Evolutionary conservation across 139 green algal genomes (phyloP).

Genomic region (Ostreobium quekettii): DNA sequence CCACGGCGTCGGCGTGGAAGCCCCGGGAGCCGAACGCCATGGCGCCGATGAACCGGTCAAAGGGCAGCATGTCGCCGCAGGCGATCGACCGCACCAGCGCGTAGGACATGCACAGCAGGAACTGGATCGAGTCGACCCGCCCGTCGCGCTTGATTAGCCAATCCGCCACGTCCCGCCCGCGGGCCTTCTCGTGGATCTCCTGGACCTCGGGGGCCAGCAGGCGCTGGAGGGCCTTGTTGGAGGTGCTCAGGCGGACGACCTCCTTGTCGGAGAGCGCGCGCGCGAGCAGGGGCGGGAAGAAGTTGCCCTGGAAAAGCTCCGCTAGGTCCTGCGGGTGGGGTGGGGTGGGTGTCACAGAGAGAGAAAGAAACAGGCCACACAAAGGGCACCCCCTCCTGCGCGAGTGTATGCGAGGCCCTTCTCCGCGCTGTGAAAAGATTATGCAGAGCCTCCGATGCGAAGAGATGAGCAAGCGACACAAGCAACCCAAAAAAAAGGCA

Average conservation of each 20-base stretch:
- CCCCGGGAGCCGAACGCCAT: neutral
- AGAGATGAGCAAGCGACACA: too few species aligned
- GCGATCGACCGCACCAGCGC: neutral
- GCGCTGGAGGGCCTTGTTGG: neutral
- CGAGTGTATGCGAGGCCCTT: too few species aligned
- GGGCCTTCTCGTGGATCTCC: neutral
- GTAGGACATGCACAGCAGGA: neutral
- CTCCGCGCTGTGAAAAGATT: too few species aligned
- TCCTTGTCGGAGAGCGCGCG: neutral
- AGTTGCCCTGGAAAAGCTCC: neutral
- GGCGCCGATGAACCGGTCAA: neutral
- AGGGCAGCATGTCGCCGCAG: neutral
- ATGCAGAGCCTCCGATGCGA: too few species aligned
- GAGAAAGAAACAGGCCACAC: too few species aligned
- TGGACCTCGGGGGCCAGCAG: neutral
- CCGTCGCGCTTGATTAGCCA: neutral
- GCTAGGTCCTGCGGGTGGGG: too few species aligned
- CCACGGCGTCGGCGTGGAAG: neutral
- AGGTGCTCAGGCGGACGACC: neutral
- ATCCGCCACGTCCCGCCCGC: neutral
- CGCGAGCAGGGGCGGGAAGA: neutral
- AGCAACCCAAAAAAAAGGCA: too few species aligned
- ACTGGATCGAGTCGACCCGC: neutral
- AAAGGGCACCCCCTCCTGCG: too few species aligned
- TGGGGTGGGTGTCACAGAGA: too few species aligned